Conservation (phyloP, 2,329 filamentous ascomycete species). For the Tolypocladium nubicola region DNA sequence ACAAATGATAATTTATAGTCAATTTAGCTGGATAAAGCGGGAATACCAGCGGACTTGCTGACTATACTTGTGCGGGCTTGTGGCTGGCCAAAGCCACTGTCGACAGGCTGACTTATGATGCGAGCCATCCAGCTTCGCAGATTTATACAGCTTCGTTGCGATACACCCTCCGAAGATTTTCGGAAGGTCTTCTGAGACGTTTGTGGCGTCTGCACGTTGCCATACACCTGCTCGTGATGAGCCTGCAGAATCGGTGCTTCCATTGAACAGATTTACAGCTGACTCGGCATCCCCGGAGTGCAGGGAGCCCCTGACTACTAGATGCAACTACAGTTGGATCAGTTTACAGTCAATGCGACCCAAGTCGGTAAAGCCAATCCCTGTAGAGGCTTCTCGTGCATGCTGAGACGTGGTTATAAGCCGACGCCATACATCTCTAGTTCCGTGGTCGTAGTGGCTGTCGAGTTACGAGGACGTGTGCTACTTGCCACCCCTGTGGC, state of each 20-base stretch:
- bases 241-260: not conserved
- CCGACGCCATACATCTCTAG: too few relatives aligned
- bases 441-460: too few relatives aligned
- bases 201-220: conserved; percentile 2
- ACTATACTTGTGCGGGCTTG: too few relatives aligned
- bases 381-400: not conserved
- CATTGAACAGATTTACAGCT: not conserved
- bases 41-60: too few relatives aligned
- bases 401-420: too few relatives aligned
- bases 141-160: not conserved
- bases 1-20: too few relatives aligned
- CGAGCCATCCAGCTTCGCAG: not conserved
- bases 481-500: not conserved
- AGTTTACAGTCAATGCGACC: not conserved
- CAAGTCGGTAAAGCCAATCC: not conserved
- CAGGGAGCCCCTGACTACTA: not conserved
- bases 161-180: not conserved
- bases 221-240: not conserved
- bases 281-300: not conserved
- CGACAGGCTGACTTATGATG: too few relatives aligned
- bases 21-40: too few relatives aligned
- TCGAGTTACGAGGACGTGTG: not conserved
- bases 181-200: not conserved
- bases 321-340: not conserved
- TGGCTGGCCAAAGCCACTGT: too few relatives aligned